These are phyloP conservation scores for Fusarium anguioides DNA, from an alignment of 2,329 filamentous ascomycete genomes.

Conservation along the genomic window DNA sequence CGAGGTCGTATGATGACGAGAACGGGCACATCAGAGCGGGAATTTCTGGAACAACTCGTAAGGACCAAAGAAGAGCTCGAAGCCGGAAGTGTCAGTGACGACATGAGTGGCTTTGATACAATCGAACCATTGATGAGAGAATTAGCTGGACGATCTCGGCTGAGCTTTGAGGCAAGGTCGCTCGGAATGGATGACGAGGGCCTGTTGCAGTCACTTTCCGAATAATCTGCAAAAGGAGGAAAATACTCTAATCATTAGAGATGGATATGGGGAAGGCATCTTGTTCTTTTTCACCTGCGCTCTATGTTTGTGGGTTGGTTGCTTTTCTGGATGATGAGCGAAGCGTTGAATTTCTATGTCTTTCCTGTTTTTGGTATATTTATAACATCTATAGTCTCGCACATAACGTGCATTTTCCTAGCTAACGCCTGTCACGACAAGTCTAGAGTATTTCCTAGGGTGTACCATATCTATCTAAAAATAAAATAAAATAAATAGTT, in stretches of 20 bases:
- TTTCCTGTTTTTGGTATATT: conserved; percentile 16
- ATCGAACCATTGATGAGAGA: conserved; percentile 60
- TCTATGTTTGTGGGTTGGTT: not conserved
- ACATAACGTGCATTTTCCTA: conserved; percentile 38
- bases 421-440: conserved; percentile 36
- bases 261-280: not conserved
- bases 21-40: conserved; percentile 45
- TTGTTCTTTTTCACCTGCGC: not conserved
- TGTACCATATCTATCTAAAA: not conserved
- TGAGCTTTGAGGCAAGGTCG: conserved; percentile 44
- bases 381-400: conserved; percentile 26
- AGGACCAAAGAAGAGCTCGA: conserved; percentile 42
- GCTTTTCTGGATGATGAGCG: conserved; percentile 13
- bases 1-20: conserved; percentile 39
- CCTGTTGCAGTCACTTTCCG: conserved; percentile 32
- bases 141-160: conserved; percentile 50
- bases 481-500: too few species aligned
- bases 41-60: conserved; percentile 48
- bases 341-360: conserved; percentile 35
- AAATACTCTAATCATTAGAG: not conserved
- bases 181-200: conserved; percentile 41
- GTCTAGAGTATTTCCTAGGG: conserved; percentile 18
- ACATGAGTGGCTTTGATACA: conserved; percentile 52
- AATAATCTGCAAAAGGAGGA: not conserved
- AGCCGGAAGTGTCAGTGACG: conserved; percentile 44